These are phyloP conservation scores for Tulasnella sp. DNA, from an alignment of 768 basidiomycete genomes.

Conservation along the genomic window DNA sequence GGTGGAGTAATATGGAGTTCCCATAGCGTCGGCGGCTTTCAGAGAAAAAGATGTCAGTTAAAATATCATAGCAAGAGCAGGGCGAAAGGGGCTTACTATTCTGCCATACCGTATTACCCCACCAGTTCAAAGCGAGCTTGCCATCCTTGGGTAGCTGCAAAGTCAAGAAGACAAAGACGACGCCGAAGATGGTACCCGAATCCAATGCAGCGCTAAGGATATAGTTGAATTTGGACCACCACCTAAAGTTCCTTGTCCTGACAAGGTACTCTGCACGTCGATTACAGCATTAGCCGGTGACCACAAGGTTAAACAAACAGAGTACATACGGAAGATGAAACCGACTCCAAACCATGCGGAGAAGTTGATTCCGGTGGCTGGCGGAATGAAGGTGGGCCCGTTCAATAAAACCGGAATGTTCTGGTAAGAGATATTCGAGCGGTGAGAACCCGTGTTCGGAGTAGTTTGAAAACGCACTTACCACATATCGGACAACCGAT, in stretches of 20 bases:
- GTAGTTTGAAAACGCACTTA: background rate
- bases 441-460: background rate
- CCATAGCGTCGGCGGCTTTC: slow-evolving; percentile 20
- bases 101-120: slow-evolving; percentile 39
- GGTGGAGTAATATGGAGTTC: slow-evolving; percentile 2
- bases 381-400: slow-evolving; percentile 44
- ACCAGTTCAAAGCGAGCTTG: slow-evolving; percentile 39
- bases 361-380: slow-evolving; percentile 49
- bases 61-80: background rate
- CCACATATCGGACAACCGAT: slow-evolving; percentile 39
- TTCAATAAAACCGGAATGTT: slow-evolving; percentile 46
- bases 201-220: slow-evolving; percentile 46
- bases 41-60: background rate
- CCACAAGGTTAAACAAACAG: background rate
- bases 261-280: slow-evolving; percentile 42
- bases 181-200: slow-evolving; percentile 41
- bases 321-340: slow-evolving; percentile 45
- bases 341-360: slow-evolving; percentile 44
- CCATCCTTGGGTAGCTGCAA: slow-evolving; percentile 42
- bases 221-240: slow-evolving; percentile 56
- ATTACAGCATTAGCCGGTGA: background rate
- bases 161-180: slow-evolving; percentile 45
- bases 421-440: background rate
- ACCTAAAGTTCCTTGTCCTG: slow-evolving; percentile 43
- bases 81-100: slow-evolving; percentile 22